Conservation (phyloP, 2,329 filamentous ascomycete genomes). For the Claviceps cyperi region DNA sequence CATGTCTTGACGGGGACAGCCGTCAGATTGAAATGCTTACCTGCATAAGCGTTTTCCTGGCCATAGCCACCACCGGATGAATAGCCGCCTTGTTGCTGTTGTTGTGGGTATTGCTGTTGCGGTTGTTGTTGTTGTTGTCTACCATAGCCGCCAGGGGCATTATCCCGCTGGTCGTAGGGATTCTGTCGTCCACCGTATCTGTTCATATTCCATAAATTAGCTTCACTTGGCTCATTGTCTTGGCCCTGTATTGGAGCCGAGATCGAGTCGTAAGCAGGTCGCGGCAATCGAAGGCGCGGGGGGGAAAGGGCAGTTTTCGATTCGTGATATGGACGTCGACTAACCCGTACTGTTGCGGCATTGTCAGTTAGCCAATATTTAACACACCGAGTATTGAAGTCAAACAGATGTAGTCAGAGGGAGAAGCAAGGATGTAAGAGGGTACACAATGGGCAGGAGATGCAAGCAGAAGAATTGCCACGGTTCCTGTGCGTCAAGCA, state of each 20-base stretch:
- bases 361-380: conserved; percentile 14
- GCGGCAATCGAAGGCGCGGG: neutral
- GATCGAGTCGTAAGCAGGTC: neutral
- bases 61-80: conserved; percentile 9
- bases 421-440: neutral
- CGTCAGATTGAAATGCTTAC: conserved; percentile 9
- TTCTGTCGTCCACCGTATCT: conserved; percentile 43
- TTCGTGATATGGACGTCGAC: conserved; percentile 14
- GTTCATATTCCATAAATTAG: conserved; percentile 1
- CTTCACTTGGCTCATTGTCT: neutral
- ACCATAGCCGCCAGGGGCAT: conserved; percentile 20
- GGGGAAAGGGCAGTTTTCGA: neutral
- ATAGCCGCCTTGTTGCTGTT: neutral
- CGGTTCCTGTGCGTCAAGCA: neutral
- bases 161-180: conserved; percentile 43
- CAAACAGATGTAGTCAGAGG: neutral
- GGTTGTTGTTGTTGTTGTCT: conserved; percentile 8
- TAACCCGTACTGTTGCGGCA: conserved; percentile 37
- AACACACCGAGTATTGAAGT: conserved; percentile 1
- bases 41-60: conserved; percentile 16
- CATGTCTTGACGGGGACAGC: neutral
- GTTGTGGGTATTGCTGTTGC: neutral
- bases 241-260: neutral
- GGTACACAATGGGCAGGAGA: neutral
- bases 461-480: neutral